Evolutionary conservation across 2,329 filamentous ascomycete genomes (phyloP), one percentile per base, ranked within the genome.

Genomic region (Fusarium nurragi): DNA sequence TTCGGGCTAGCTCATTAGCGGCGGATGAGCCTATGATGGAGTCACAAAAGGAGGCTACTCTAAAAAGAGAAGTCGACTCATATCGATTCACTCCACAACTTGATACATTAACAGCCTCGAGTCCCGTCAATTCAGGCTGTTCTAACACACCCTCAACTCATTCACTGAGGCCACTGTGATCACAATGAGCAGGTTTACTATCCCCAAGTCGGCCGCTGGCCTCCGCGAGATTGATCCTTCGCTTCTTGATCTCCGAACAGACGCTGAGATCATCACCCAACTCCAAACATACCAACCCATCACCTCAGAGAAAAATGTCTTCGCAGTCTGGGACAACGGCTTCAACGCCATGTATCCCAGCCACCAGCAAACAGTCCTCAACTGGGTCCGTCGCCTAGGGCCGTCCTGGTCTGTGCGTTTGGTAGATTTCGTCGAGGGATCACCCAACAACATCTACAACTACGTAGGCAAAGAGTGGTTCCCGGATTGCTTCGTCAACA

Each of bases 261-360:
- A 77, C 34, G 52, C 62, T 1, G 71, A 77, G 1, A 77, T 79
- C 16, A n/a, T 73, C 4, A n/a, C 62, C 1, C 65, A 71, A 5
- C 71, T 79, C 2, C 51, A 60, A 10, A 50, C 63, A 2, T 75
- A 73, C 40, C 69, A 64, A 3, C 73, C 77, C n/a, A 50, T 77
- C 37, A 75, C 71, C 1, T 77, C 76, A 0, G 78, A 81, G 48
- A 79, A 77, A 60, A 82, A 82, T 37, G 73, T 82, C 4, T 82
- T 79, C 79, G 78, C 79, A 3, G 79, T 80, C 54, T 82, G 79
- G 79, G 74, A 81, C 52, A 75, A 72, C 11, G 78, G 80, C 0
- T 51, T 78, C 0, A 47, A 69, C 5, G 54, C 57, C 9, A 80
- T 80, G 73, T 78, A 76, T 9, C 70, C 73, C 12, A 77, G 77